A percentile compares a stretch with the other conserved stretches of the same genome.
Conservation (phyloP, 1,284 basidiomycete genomes). For the Cutaneotrichosporon cavernicola region DNA sequence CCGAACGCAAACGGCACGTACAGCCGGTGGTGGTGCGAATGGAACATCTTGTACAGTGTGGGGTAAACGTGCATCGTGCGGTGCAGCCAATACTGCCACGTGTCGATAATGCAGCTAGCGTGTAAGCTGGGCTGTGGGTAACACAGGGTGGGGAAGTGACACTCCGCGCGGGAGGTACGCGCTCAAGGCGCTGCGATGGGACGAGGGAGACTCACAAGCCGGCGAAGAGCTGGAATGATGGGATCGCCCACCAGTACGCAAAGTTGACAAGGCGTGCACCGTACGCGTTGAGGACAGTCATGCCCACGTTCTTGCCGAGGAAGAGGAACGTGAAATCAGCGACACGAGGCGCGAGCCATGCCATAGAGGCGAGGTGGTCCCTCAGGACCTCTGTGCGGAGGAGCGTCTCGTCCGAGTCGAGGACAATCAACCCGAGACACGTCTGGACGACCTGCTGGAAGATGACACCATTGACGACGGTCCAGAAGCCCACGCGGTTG, state of each 20-base stretch:
- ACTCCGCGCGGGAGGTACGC: background rate
- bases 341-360: slow-evolving; percentile 55
- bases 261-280: slow-evolving; percentile 64
- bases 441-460: slow-evolving; percentile 87
- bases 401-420: slow-evolving; percentile 60
- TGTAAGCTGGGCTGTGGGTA: slow-evolving; percentile 18
- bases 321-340: slow-evolving; percentile 56
- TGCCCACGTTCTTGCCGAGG: slow-evolving; percentile 51
- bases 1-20: slow-evolving; percentile 98
- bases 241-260: slow-evolving; percentile 94
- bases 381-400: slow-evolving; percentile 46
- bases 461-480: slow-evolving; percentile 77
- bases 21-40: slow-evolving; percentile 92
- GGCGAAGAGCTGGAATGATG: slow-evolving; percentile 68
- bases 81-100: slow-evolving; percentile 97
- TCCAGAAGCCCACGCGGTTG: slow-evolving; percentile 69
- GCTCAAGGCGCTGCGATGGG: background rate
- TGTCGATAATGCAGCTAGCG: slow-evolving; percentile 85
- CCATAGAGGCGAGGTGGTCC: slow-evolving; percentile 60
- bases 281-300: slow-evolving; percentile 51
- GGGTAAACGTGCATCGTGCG: slow-evolving; percentile 88
- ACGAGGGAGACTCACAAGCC: slow-evolving; percentile 70
- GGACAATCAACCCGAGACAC: slow-evolving; percentile 65
- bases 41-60: slow-evolving; percentile 86
- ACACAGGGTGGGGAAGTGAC: background rate